Conservation (phyloP, 2,329 filamentous ascomycete species). For the Exophiala viscosa region DNA sequence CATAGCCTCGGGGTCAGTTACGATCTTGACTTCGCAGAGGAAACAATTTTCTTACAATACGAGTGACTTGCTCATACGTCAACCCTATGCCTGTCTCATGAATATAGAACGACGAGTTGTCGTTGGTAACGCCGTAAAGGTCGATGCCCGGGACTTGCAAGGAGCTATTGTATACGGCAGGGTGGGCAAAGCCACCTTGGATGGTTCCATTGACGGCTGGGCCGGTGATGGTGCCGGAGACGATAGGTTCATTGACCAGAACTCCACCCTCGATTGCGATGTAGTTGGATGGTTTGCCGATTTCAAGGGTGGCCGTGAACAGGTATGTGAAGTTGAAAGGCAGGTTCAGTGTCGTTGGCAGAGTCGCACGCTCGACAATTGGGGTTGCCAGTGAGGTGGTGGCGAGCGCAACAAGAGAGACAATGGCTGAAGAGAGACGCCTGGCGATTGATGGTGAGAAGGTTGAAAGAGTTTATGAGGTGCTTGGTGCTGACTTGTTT, state of each 20-base stretch:
- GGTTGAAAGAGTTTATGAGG: too few relatives aligned
- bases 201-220: conserved; percentile 2
- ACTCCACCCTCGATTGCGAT: neutral
- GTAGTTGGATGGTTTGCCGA: neutral
- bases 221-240: neutral
- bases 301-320: neutral
- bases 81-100: neutral
- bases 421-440: too few relatives aligned
- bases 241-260: neutral
- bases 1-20: neutral
- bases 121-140: neutral
- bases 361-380: too few relatives aligned
- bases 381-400: too few relatives aligned
- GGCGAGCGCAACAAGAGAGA: too few relatives aligned
- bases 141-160: neutral
- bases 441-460: too few relatives aligned
- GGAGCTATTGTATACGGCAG: neutral
- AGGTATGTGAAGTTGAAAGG: too few relatives aligned
- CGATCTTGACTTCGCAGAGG: neutral
- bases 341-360: too few relatives aligned
- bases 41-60: neutral
- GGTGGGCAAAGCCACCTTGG: neutral
- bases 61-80: neutral
- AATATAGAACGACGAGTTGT: neutral
- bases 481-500: too few relatives aligned